Percentiles rank a stretch among this genome's conserved stretches.
phyloP scores from a whole-genome alignment of 129 eudicot genomes.

The Pseudognaphalium luteoalbum region DNA sequence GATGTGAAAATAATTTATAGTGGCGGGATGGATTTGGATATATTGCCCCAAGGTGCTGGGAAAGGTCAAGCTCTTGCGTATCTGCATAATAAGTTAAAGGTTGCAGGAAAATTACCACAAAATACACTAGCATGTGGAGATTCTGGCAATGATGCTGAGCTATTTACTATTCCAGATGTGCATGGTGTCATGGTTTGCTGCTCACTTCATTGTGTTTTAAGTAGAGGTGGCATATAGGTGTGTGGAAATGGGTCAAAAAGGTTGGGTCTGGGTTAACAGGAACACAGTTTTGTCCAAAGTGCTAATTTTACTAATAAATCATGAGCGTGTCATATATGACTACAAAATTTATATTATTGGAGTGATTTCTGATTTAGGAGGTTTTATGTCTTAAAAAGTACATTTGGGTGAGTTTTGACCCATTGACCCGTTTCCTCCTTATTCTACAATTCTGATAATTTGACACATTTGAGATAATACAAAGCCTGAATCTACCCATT shows the following conservation, averaged over 20 bases:
- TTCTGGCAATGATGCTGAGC: slow-evolving; percentile 97
- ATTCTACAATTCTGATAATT: background rate
- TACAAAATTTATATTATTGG: background rate
- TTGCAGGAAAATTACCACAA: slow-evolving; percentile 56
- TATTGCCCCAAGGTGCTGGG: slow-evolving; percentile 96
- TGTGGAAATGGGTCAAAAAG: background rate
- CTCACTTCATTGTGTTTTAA: slow-evolving; percentile 13
- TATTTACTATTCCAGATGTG: slow-evolving; percentile 90
- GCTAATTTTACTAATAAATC: background rate
- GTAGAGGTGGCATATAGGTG: slow-evolving; percentile 1
- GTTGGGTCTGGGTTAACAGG: background rate
- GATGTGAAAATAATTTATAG: slow-evolving; percentile 95
- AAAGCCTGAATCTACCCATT: background rate
- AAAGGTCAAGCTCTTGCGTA: slow-evolving; percentile 99
- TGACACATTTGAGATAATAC: background rate
- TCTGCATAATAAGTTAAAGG: slow-evolving; percentile 63
- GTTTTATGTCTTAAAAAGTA: background rate
- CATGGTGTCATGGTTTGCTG: slow-evolving; percentile 90
- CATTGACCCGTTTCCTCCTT: background rate
- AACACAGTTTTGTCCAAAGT: background rate
- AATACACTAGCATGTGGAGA: slow-evolving; percentile 98
- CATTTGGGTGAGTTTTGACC: background rate
- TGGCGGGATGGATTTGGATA: slow-evolving; percentile 89
- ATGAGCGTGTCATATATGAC: slow-evolving; percentile 15
- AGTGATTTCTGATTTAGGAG: background rate